phyloP scores from a whole-genome alignment of 2,329 filamentous ascomycete genomes.

The Beauveria caledonica region DNA sequence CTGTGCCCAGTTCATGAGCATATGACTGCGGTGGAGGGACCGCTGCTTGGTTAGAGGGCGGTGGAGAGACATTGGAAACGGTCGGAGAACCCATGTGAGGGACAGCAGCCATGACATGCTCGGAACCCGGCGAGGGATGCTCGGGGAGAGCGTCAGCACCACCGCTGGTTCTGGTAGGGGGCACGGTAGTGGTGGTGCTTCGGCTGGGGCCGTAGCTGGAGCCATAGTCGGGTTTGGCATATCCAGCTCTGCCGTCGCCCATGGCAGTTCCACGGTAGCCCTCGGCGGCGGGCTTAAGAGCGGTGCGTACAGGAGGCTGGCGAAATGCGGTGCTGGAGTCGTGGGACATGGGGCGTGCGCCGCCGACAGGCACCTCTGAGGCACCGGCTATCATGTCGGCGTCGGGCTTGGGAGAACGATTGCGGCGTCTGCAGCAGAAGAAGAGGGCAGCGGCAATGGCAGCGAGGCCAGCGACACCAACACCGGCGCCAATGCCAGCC shows the following conservation, averaged over 20 bases:
- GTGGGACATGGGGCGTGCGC: constrained; percentile 25
- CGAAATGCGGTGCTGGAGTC: constrained; percentile 18
- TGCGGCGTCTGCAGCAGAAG: constrained; percentile 24
- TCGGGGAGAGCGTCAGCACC: constrained; percentile 17
- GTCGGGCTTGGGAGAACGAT: constrained; percentile 23
- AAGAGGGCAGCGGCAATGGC: constrained; percentile 23
- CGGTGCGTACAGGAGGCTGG: constrained; percentile 20
- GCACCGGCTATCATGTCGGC: constrained; percentile 33
- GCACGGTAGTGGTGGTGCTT: constrained; percentile 12
- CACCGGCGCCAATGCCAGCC: constrained; percentile 35
- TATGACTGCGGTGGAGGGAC: constrained; percentile 14
- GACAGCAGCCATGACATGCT: constrained; percentile 13
- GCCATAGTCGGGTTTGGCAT: constrained; percentile 30
- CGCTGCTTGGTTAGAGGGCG: background rate
- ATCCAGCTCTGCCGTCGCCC: constrained; percentile 31
- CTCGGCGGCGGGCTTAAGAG: constrained; percentile 21
- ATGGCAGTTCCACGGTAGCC: constrained; percentile 33
- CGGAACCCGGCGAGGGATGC: constrained; percentile 20
- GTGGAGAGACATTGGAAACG: background rate
- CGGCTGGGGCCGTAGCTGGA: constrained; percentile 20
- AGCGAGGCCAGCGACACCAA: constrained; percentile 27
- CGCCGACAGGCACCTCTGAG: constrained; percentile 34
- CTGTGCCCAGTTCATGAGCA: constrained; percentile 29
- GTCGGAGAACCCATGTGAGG: background rate
- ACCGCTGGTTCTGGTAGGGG: constrained; percentile 6